Evolutionary conservation across 495 filamentous ascomycete species (phyloP), one percentile per base, ranked within the genome.

Genomic region (Penicillium steckii): DNA sequence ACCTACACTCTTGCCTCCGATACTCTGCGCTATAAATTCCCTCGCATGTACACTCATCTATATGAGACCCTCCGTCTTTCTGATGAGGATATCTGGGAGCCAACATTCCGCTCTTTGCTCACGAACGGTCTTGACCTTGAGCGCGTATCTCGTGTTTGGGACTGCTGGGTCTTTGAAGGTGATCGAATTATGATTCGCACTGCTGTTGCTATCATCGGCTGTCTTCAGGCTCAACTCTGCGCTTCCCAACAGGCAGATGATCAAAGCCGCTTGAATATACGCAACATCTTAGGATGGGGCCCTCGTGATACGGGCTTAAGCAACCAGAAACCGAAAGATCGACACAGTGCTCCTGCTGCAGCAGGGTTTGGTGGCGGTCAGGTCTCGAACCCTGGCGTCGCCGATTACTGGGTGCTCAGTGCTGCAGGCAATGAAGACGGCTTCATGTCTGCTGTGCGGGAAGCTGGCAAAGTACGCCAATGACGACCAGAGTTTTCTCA

Each of bases 161-260:
- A 98, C 62, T 88, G 95, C 22, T 94, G 90, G 74, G 86, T 93
- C 2, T 96, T 97, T 51, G 94, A 98, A 65, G 92, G 91, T 3
- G 94, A 97, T 59, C 78, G 82, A 8, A 78, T 91, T 12, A 75
- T 96, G 9, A 83, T 97, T 19, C 80, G 93, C 2, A 84, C 89
- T 0, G 88, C 82, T 1, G 84, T 97, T 4, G 94, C 86, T 3
- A 64, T 90, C 26, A 68, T 95, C 4, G 71, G 80, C 9, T 69
- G 71, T 42, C 65, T 90, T 22, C 86, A 91, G 59, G 61, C 78
- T 0, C 83, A 79, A 55, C 65, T 89, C 2, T 85, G 85, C 49
- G 81, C 84, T 3, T 75, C 72, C 50, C 65, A 55, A 17, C 72
- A 73, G 73, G n/a, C 82, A 8, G 71, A 74, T 25, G 66, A 73